Evolutionary conservation across 352 stramenopile species (phyloP), one percentile per base, ranked within the genome.

Genomic region (Pseudoperonospora humuli): DNA sequence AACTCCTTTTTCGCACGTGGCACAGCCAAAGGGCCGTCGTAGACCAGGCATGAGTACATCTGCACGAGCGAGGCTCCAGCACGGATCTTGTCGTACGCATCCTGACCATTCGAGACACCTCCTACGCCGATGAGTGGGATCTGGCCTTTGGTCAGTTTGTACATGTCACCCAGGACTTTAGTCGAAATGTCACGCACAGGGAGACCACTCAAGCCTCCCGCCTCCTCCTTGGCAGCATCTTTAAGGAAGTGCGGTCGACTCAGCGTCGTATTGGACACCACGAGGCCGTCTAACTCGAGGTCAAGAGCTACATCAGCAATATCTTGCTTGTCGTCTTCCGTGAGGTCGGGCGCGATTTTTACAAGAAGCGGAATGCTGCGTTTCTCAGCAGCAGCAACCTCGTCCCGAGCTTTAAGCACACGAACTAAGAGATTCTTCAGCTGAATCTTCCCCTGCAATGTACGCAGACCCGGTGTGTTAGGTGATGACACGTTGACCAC

Each of bases 401-500:
- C 61, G 43, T 93, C 57, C 14, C 82, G 78, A 0, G 77, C 77
- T 14, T 76, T 56, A 6, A 93, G 38, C 10, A 94, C 81, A 7
- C 69, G 74, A 18, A 59, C 71, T 14, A 95, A 54, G 9, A 96
- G 66, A 5, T 78, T 69, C 41, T 82, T 47, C 24, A 98, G 67
- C 29, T 91, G 77, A 37, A 82, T 59, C 38, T 90, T 86, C 34
- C 76, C 75, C 54, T 93, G 80, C 15, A 93, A 46, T 3, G 80
- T 77, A 3, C 80, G 75, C n/a, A 93, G 56, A 1, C 80, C 80
- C 0, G 95, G 93, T 3, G 92, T 98, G 71, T 98, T 98, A 21
- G 95, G 96, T 37, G 77, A 95, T n/a, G 89, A 98, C 24, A 98
- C 85, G 54, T 98, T 99, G 17, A 99, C 90, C 11, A 99, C 96